These are phyloP conservation scores for Quercus robur DNA, from an alignment of 306 rosid species.

Conservation along the genomic window DNA sequence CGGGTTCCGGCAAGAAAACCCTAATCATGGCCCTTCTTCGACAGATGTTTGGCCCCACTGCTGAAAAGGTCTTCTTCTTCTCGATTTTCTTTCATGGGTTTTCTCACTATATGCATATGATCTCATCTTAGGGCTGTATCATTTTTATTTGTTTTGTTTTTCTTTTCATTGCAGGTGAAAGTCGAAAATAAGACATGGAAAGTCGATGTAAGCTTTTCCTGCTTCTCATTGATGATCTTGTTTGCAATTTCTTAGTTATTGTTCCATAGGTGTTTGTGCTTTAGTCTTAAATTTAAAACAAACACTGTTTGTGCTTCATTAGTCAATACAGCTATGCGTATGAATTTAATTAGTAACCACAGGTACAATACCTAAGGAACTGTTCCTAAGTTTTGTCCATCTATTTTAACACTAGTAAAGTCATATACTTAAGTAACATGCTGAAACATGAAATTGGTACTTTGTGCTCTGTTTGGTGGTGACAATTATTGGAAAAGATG, in stretches of 20 bases:
- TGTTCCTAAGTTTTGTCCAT: too few species aligned
- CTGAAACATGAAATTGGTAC: neutral
- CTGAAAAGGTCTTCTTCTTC: constrained; percentile 61
- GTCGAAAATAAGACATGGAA: constrained; percentile 89
- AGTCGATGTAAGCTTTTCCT: constrained; percentile 62
- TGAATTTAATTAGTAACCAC: too few species aligned
- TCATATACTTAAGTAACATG: neutral
- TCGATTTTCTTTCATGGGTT: neutral
- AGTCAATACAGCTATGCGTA: too few species aligned
- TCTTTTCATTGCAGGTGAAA: constrained; percentile 69
- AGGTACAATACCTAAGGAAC: too few species aligned
- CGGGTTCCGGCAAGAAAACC: constrained; percentile 99
- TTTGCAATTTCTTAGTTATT: neutral
- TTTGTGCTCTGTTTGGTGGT: neutral
- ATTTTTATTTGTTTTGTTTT: neutral
- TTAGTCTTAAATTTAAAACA: too few species aligned
- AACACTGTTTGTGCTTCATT: too few species aligned
- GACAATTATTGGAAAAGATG: too few species aligned
- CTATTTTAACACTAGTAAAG: neutral
- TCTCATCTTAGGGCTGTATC: neutral
- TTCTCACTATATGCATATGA: neutral
- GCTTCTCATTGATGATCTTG: neutral
- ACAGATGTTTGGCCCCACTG: constrained; percentile 84
- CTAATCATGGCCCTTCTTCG: constrained; percentile 87
- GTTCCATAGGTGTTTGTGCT: too few species aligned